Evolutionary conservation across 352 stramenopile species (phyloP).

Genomic region (Phytopythium vexans): DNA sequence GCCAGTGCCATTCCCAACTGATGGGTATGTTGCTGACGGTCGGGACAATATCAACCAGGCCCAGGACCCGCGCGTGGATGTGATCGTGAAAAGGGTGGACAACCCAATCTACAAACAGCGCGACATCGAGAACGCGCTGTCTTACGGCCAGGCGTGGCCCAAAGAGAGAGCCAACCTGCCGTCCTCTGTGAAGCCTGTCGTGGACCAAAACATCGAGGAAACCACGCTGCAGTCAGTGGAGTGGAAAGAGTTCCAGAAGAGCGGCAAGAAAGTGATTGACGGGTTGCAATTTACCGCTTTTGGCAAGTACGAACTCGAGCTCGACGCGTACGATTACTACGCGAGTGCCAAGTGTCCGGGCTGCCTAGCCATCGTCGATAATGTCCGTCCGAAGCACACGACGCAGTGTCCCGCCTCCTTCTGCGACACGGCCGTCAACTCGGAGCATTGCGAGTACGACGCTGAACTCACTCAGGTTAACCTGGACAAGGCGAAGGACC

Average conservation of each 20-base stretch:
- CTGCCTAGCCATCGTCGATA: slow-evolving; percentile 56
- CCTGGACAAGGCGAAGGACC: slow-evolving; percentile 17
- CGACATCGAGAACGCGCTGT: not conserved
- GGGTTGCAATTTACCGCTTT: slow-evolving; percentile 33
- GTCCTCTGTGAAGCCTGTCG: not conserved
- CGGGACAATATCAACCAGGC: too few species aligned
- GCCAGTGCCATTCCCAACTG: slow-evolving; percentile 44
- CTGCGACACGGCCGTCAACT: slow-evolving; percentile 20
- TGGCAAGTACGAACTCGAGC: slow-evolving; percentile 51
- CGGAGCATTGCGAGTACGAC: slow-evolving; percentile 7
- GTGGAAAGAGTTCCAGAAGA: slow-evolving; percentile 57
- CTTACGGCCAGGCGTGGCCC: not conserved
- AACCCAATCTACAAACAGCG: not conserved
- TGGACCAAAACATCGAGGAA: not conserved
- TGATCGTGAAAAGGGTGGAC: slow-evolving; percentile 4
- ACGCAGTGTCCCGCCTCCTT: slow-evolving; percentile 33
- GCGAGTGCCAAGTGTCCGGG: slow-evolving; percentile 33
- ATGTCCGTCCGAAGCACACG: slow-evolving; percentile 35
- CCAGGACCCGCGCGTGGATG: slow-evolving; percentile 14
- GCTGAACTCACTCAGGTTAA: slow-evolving; percentile 40
- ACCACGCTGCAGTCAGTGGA: slow-evolving; percentile 8
- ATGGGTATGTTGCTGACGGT: slow-evolving; percentile 63
- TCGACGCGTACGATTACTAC: slow-evolving; percentile 54
- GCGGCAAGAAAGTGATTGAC: slow-evolving; percentile 35
- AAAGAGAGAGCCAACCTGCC: not conserved